These are phyloP conservation scores for Apostasia shenzhenica DNA, from an alignment of 106 monocot genomes.

Conservation along the genomic window DNA sequence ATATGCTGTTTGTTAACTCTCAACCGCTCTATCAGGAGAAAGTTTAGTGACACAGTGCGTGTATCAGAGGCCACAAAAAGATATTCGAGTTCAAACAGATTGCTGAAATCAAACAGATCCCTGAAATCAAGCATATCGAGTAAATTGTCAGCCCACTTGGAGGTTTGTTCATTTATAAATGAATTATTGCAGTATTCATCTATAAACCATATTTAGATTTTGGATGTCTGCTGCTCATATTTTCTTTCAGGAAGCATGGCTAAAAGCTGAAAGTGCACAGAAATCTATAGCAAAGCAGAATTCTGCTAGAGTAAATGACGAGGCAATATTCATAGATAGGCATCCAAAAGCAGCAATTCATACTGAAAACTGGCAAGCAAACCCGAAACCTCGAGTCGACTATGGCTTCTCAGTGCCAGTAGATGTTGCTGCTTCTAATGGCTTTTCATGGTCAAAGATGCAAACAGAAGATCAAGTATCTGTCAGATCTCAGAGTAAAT, in stretches of 20 bases:
- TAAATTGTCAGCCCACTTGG: constrained; percentile 10
- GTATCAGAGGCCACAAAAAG: constrained; percentile 14
- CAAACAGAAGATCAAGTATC: constrained; percentile 21
- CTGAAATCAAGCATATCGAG: constrained; percentile 4
- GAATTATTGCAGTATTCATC: neutral
- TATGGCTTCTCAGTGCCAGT: constrained; percentile 22
- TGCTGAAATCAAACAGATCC: constrained; percentile 6
- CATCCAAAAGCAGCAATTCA: constrained; percentile 21
- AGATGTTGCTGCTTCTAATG: constrained; percentile 15
- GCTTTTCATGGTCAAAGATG: constrained; percentile 32
- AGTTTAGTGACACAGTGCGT: constrained; percentile 1
- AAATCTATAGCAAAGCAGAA: constrained; percentile 9
- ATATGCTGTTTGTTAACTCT: neutral
- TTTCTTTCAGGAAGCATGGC: constrained; percentile 23
- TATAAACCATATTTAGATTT: neutral
- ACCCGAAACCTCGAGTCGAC: constrained; percentile 7
- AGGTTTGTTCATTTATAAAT: constrained; percentile 13
- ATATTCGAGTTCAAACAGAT: constrained; percentile 19
- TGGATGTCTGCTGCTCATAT: too few species aligned
- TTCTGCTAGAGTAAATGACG: constrained; percentile 8
- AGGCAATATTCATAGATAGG: constrained; percentile 33
- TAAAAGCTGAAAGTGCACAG: constrained; percentile 1
- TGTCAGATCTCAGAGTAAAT: constrained; percentile 11
- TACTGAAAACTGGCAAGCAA: constrained; percentile 9
- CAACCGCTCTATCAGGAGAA: constrained; percentile 17